A percentile compares a stretch with the other conserved stretches of the same genome.
phyloP scores from a whole-genome alignment of 768 basidiomycete species.

The Panaeolus papilionaceus region DNA sequence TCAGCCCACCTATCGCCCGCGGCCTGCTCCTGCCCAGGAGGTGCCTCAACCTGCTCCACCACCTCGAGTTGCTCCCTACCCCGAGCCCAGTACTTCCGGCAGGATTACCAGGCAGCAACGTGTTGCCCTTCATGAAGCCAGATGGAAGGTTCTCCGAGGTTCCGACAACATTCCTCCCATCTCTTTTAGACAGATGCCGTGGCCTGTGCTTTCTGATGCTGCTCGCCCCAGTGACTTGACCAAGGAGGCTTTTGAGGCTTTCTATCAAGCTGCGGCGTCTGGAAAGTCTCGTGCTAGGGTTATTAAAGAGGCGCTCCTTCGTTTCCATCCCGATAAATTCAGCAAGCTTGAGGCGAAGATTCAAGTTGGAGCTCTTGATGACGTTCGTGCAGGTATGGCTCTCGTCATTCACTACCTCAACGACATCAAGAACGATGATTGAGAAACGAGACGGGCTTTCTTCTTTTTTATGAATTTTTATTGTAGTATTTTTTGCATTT shows the following conservation, averaged over 20 bases:
- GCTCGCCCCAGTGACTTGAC: neutral
- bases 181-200: neutral
- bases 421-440: neutral
- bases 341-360: neutral
- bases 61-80: neutral
- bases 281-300: neutral
- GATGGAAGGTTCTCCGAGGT: slow-evolving; percentile 7
- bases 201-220: neutral
- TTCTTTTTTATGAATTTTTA: neutral
- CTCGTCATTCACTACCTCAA: slow-evolving; percentile 3
- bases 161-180: neutral
- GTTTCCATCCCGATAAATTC: slow-evolving; percentile 6
- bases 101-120: neutral
- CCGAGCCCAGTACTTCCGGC: neutral
- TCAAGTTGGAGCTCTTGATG: neutral
- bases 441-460: neutral
- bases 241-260: neutral
- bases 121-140: neutral
- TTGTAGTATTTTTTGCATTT: neutral
- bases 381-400: neutral
- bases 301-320: slow-evolving; percentile 2
- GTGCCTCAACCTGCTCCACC: neutral
- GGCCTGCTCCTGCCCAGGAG: neutral
- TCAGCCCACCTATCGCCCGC: neutral
- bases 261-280: neutral